Evolutionary conservation across 2,329 filamentous ascomycete species (phyloP).

Genomic region (Penicillium freii): DNA sequence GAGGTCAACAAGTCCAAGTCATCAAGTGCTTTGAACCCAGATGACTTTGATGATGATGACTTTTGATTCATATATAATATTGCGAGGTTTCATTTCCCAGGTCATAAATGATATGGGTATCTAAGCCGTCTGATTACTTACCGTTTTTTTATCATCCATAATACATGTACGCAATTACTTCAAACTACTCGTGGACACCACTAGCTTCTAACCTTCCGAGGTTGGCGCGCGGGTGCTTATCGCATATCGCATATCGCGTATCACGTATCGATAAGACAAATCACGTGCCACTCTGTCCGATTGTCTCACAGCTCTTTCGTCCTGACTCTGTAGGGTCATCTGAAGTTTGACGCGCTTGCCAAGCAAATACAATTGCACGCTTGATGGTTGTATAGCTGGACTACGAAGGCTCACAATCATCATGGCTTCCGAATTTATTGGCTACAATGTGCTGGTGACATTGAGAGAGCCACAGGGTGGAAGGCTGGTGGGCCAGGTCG

Average conservation of each 20-base stretch:
- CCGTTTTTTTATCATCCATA: not conserved
- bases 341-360: not conserved
- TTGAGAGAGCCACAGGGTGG: slow-evolving; percentile 64
- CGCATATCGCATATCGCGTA: not conserved
- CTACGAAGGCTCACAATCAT: slow-evolving; percentile 16
- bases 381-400: slow-evolving; percentile 6
- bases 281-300: slow-evolving; percentile 25
- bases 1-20: slow-evolving; percentile 38
- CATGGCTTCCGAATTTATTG: slow-evolving; percentile 71
- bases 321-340: slow-evolving; percentile 8
- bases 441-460: slow-evolving; percentile 72
- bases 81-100: not conserved
- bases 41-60: slow-evolving; percentile 30
- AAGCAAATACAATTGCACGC: not conserved
- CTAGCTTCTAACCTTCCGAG: too few relatives aligned
- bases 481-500: slow-evolving; percentile 67
- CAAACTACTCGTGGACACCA: not conserved
- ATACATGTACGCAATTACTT: not conserved
- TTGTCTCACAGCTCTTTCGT: slow-evolving; percentile 22
- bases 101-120: not conserved
- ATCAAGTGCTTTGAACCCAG: slow-evolving; percentile 32
- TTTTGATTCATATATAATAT: slow-evolving; percentile 50
- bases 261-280: slow-evolving; percentile 26
- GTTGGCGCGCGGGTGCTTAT: too few relatives aligned
- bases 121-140: not conserved